phyloP scores from a whole-genome alignment of 805 yeast genomes.

The Schizosaccharomyces osmophilus region DNA sequence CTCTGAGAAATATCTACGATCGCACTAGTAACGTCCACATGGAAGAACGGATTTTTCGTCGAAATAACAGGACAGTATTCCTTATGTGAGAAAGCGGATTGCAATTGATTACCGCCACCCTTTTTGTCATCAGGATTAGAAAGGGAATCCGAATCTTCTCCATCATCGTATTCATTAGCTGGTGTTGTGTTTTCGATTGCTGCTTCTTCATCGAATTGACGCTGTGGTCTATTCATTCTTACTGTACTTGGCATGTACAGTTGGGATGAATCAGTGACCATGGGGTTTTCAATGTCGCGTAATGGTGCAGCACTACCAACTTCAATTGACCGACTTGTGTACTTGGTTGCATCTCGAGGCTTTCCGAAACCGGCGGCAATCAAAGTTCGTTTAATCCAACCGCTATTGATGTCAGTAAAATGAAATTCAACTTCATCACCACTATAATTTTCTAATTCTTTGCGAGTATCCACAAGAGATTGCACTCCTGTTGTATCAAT shows the following conservation, averaged over 20 bases:
- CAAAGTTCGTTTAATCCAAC: conserved; percentile 67
- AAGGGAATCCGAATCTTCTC: not conserved
- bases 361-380: conserved; percentile 53
- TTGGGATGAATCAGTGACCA: not conserved
- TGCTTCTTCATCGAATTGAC: not conserved
- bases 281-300: not conserved
- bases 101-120: not conserved
- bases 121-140: not conserved
- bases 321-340: conserved; percentile 10
- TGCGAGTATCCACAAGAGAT: conserved; percentile 48
- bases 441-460: conserved; percentile 46
- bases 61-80: conserved; percentile 23
- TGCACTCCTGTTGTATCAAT: conserved; percentile 65
- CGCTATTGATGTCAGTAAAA: conserved; percentile 59
- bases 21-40: conserved; percentile 38
- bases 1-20: not conserved
- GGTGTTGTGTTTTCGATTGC: not conserved
- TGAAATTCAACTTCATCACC: conserved; percentile 74
- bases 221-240: not conserved
- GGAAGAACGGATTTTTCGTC: conserved; percentile 55
- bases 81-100: not conserved
- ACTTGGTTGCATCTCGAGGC: conserved; percentile 4
- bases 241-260: not conserved
- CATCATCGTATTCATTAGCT: not conserved
- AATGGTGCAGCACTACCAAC: conserved; percentile 17